These are phyloP conservation scores for Ambrosia hybrid DNA, from an alignment of 140 eudicot species.

Conservation along the genomic window DNA sequence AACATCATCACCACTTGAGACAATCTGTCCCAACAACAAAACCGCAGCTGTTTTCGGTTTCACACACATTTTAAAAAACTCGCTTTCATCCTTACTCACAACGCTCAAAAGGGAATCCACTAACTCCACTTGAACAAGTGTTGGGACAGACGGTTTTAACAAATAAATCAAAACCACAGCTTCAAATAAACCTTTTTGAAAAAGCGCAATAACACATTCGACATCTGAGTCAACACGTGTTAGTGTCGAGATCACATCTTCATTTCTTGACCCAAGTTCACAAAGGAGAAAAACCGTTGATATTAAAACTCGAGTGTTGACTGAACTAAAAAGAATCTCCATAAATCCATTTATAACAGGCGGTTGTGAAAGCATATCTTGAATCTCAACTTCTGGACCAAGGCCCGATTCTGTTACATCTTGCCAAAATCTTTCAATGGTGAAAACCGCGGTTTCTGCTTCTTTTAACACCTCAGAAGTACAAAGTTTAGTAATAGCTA, in stretches of 20 bases:
- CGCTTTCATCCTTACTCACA: conserved; percentile 38
- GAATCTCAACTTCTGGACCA: conserved; percentile 41
- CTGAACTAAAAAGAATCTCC: conserved; percentile 77
- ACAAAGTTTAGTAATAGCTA: conserved; percentile 55
- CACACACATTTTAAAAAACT: conserved; percentile 48
- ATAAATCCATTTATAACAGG: conserved; percentile 66
- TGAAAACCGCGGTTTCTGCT: conserved; percentile 63
- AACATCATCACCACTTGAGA: conserved; percentile 42
- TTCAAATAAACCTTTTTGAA: conserved; percentile 66
- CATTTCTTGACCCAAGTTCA: conserved; percentile 64
- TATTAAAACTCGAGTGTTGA: conserved; percentile 52
- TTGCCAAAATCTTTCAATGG: conserved; percentile 62
- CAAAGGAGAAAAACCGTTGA: conserved; percentile 64
- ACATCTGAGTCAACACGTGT: conserved; percentile 75
- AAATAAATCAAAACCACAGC: conserved; percentile 70
- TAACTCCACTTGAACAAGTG: conserved; percentile 57
- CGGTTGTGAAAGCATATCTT: conserved; percentile 67
- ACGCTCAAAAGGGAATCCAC: conserved; percentile 48
- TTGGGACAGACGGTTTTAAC: conserved; percentile 33
- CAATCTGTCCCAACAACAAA: conserved; percentile 53
- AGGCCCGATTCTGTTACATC: conserved; percentile 33
- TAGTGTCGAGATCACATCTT: conserved; percentile 55
- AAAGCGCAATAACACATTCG: conserved; percentile 71
- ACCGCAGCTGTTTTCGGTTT: conserved; percentile 62
- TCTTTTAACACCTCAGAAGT: conserved; percentile 64